These are phyloP conservation scores for Leccinum pellstonianum DNA, from an alignment of 768 basidiomycete genomes.

Conservation along the genomic window DNA sequence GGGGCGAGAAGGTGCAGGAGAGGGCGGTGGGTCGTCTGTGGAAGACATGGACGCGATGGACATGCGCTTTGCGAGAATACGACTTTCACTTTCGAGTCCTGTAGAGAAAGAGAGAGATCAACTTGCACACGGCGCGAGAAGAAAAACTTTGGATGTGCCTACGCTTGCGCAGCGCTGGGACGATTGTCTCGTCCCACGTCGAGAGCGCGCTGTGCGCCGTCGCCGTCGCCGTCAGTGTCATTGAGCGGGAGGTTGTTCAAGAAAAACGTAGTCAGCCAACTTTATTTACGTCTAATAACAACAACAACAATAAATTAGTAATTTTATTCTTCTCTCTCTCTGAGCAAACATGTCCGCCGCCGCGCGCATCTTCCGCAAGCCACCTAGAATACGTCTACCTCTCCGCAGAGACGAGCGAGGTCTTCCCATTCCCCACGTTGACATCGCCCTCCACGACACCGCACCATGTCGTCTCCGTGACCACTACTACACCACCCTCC, in stretches of 20 bases:
- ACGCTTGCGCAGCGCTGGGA: conserved; percentile 80
- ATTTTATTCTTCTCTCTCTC: not conserved
- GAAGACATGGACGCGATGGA: conserved; percentile 70
- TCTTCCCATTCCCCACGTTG: conserved; percentile 74
- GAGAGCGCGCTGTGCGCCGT: conserved; percentile 40
- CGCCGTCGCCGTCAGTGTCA: conserved; percentile 41
- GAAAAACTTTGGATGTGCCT: conserved; percentile 23
- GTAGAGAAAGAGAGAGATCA: conserved; percentile 1
- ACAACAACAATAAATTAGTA: not conserved
- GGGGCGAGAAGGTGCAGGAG: conserved; percentile 20
- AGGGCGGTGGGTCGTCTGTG: conserved; percentile 41
- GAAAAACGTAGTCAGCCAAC: conserved; percentile 9
- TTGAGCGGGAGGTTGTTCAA: conserved; percentile 21
- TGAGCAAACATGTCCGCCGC: conserved; percentile 21
- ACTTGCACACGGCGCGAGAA: not conserved
- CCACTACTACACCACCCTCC: conserved; percentile 82
- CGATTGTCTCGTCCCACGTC: conserved; percentile 81
- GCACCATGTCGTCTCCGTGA: conserved; percentile 71
- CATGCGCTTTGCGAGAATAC: conserved; percentile 72
- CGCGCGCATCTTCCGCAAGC: conserved; percentile 51
- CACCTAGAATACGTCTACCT: conserved; percentile 43
- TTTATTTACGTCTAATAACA: not conserved
- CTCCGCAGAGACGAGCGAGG: conserved; percentile 51
- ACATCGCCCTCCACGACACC: conserved; percentile 65
- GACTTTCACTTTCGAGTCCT: conserved; percentile 83